These are phyloP conservation scores for Stemphylium beticola DNA, from an alignment of 2,329 filamentous ascomycete species.

Conservation along the genomic window DNA sequence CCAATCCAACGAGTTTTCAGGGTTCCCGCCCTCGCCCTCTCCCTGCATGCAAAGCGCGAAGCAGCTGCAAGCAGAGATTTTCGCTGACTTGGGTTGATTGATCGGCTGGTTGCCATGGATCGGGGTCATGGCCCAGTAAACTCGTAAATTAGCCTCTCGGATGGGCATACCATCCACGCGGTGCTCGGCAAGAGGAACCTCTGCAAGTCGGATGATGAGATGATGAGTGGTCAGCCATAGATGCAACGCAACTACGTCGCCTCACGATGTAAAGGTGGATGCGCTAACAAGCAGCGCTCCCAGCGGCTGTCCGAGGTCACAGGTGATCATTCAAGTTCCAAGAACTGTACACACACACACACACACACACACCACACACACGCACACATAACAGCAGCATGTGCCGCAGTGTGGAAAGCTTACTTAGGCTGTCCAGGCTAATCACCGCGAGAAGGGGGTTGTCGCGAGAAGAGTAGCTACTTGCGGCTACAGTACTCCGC, in stretches of 20 bases:
- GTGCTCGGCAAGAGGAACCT: too few relatives aligned
- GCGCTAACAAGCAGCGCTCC: conserved; percentile 3
- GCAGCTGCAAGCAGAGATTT: conserved; percentile 16
- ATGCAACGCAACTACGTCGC: conserved; percentile 2
- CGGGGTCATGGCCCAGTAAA: too few relatives aligned
- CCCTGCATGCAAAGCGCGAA: conserved; percentile 11
- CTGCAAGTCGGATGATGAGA: not conserved
- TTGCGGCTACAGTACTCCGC: conserved; percentile 5
- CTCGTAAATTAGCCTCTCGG: too few relatives aligned
- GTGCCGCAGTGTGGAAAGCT: not conserved
- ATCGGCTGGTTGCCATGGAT: not conserved
- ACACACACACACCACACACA: not conserved
- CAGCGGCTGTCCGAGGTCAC: not conserved
- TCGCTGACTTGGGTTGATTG: conserved; percentile 2
- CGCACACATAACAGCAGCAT: not conserved
- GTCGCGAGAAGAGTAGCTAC: not conserved
- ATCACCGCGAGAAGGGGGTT: not conserved
- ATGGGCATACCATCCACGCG: too few relatives aligned
- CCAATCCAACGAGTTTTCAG: conserved; percentile 4
- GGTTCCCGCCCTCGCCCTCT: conserved; percentile 1
- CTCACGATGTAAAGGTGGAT: not conserved
- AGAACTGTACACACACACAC: not conserved
- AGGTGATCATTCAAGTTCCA: conserved; percentile 2
- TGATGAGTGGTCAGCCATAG: not conserved
- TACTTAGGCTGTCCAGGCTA: not conserved